Evolutionary conservation across 805 yeast species (phyloP).

Genomic region (Candida palmyrensis): DNA sequence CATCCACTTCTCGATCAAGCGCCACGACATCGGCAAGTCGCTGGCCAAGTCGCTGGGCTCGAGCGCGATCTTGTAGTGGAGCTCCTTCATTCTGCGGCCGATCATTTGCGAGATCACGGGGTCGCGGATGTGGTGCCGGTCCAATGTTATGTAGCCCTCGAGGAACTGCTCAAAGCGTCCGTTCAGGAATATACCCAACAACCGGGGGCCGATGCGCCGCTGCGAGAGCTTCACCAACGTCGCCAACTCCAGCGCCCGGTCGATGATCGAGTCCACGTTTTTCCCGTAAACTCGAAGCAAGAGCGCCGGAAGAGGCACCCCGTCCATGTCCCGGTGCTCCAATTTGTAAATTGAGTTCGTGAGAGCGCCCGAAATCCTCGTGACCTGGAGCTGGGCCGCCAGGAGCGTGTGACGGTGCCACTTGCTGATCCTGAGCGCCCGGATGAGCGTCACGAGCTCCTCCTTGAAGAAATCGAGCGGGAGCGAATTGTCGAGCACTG

Average conservation of each 20-base stretch:
- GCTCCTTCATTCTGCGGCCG: conserved; percentile 94
- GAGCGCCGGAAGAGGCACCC: conserved; percentile 49
- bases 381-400: conserved; percentile 42
- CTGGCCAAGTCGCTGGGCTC: conserved; percentile 46
- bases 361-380: conserved; percentile 84
- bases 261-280: conserved; percentile 79
- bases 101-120: conserved; percentile 75
- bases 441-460: conserved; percentile 64
- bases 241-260: conserved; percentile 74
- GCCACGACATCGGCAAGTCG: conserved; percentile 68
- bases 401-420: conserved; percentile 62
- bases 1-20: conserved; percentile 68
- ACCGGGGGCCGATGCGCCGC: conserved; percentile 80
- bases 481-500: conserved; percentile 64
- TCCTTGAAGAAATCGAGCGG: conserved; percentile 84
- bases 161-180: conserved; percentile 94
- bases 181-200: conserved; percentile 84
- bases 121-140: conserved; percentile 66
- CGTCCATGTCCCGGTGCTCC: conserved; percentile 41
- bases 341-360: conserved; percentile 86
- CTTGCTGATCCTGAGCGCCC: conserved; percentile 61
- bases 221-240: conserved; percentile 68
- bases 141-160: conserved; percentile 74
- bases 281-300: conserved; percentile 84
- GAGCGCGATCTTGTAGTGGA: conserved; percentile 75